phyloP scores from a whole-genome alignment of 1,139 yeast species.

The Kodamaea alishanica region DNA sequence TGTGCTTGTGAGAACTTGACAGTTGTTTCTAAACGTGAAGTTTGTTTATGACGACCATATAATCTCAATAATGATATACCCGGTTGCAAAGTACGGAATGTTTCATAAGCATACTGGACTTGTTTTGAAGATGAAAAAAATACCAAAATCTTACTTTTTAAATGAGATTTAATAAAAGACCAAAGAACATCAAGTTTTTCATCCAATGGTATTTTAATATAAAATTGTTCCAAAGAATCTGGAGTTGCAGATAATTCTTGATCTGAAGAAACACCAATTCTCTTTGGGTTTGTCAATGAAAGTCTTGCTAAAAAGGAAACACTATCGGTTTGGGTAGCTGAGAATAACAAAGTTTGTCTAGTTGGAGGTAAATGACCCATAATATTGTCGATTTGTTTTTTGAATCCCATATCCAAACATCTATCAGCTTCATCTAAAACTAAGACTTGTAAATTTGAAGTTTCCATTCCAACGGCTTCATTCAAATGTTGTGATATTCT shows the following conservation, averaged over 20 bases:
- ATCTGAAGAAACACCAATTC: conserved; percentile 57
- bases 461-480: conserved; percentile 83
- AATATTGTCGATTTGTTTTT: conserved; percentile 81
- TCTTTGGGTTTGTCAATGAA: conserved; percentile 74
- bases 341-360: conserved; percentile 84
- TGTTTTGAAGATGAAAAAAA: conserved; percentile 92
- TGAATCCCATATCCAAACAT: conserved; percentile 95
- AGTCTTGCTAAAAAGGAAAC: conserved; percentile 86
- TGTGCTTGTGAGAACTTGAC: conserved; percentile 81
- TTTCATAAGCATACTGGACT: conserved; percentile 89
- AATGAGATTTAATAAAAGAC: conserved; percentile 87
- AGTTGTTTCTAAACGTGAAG: conserved; percentile 87
- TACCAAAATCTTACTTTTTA: conserved; percentile 80
- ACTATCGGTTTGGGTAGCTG: conserved; percentile 91
- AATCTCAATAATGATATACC: conserved; percentile 90
- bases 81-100: conserved; percentile 89
- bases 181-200: conserved; percentile 84
- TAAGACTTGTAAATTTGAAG: conserved; percentile 72
- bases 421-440: conserved; percentile 96
- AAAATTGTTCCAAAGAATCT: conserved; percentile 77
- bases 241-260: conserved; percentile 65
- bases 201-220: conserved; percentile 63
- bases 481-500: conserved; percentile 92
- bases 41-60: conserved; percentile 94
- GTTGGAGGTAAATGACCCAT: conserved; percentile 76